Evolutionary conservation across 2,329 filamentous ascomycete species (phyloP), one percentile per base, ranked within the genome.

Genomic region (Alternaria sp.): DNA sequence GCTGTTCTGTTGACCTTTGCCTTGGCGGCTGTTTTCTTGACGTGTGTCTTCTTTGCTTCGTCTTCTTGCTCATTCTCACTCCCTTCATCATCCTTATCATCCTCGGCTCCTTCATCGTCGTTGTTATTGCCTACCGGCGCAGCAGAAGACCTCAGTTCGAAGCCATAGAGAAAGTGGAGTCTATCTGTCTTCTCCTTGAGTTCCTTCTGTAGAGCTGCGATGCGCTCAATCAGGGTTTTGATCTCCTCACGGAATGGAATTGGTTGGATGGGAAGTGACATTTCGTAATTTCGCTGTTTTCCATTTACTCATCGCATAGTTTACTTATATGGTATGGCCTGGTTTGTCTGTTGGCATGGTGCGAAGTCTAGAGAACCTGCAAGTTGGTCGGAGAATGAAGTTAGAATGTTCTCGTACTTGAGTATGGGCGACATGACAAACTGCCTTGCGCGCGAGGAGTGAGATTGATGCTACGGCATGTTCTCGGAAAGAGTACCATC

Each of bases 351-450:
- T 40, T 40, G 17, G 36, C 1, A 40, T 40, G 3, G n/a, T 0
- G 0, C 0, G 36, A 11, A 17, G n/a, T 6, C 8, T 0, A 17
- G 0, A 3, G 36, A 40, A 40, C 4, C 0, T 40, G n/a, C 36
- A 40, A 11, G 36, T 40, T 40, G 36, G 36, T 6, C 15, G 36
- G n/a, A 40, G 36, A 40, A 2, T 17, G 36, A 40, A 1, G 36
- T 40, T 17, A 3, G 9, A 40, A 17, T 40, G 15, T 17, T 40
- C 36, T 3, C 9, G 36, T 40, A 5, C 8, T 40, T 40, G 4
- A 10, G 15, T 40, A 17, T 17, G 36, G 15, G n/a, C 15, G 36
- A 17, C 9, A 40, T 17, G 36, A 40, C 36, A 40, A 3, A 40
- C n/a, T 40, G 36, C n/a, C 1, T 17, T 40, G 4, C 3, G 9